Evolutionary conservation across 805 yeast genomes (phyloP).

Genomic region (Wickerhamomyces mucosus): DNA sequence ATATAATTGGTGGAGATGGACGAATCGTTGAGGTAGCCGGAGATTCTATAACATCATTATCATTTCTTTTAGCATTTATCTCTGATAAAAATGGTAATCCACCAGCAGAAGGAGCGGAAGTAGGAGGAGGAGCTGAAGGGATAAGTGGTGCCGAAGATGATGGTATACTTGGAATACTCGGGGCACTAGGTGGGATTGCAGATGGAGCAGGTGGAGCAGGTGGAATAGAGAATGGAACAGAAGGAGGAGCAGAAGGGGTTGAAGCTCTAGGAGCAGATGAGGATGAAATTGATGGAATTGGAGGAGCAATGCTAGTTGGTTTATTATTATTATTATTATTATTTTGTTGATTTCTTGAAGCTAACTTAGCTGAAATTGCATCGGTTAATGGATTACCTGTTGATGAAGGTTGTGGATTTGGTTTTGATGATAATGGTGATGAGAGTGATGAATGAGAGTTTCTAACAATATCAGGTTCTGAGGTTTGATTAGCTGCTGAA

Average conservation of each 20-base stretch:
- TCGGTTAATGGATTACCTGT: slow-evolving; percentile 11
- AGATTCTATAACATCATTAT: slow-evolving; percentile 29
- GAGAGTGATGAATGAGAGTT: slow-evolving; percentile 19
- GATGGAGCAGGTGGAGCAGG: slow-evolving; percentile 16
- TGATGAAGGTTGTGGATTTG: slow-evolving; percentile 13
- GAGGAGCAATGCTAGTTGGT: slow-evolving; percentile 9
- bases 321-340: slow-evolving; percentile 5
- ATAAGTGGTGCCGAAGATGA: slow-evolving; percentile 9
- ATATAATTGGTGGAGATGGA: slow-evolving; percentile 18
- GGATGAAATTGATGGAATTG: slow-evolving; percentile 4
- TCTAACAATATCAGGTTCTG: slow-evolving; percentile 7
- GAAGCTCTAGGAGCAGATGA: not conserved
- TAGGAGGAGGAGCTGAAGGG: slow-evolving; percentile 7
- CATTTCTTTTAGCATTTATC: slow-evolving; percentile 38
- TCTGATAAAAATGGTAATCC: slow-evolving; percentile 39
- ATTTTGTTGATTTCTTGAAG: slow-evolving; percentile 4
- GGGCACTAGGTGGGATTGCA: slow-evolving; percentile 11
- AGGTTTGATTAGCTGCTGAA: slow-evolving; percentile 14
- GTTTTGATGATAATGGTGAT: slow-evolving; percentile 18
- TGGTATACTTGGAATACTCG: no score
- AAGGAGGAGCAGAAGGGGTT: not conserved
- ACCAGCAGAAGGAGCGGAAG: slow-evolving; percentile 17
- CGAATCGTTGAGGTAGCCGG: slow-evolving; percentile 10
- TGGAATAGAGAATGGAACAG: slow-evolving; percentile 13
- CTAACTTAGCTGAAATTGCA: slow-evolving; percentile 6